Evolutionary conservation across 1,284 basidiomycete genomes (phyloP).

Genomic region (Hymenochaete sp.): DNA sequence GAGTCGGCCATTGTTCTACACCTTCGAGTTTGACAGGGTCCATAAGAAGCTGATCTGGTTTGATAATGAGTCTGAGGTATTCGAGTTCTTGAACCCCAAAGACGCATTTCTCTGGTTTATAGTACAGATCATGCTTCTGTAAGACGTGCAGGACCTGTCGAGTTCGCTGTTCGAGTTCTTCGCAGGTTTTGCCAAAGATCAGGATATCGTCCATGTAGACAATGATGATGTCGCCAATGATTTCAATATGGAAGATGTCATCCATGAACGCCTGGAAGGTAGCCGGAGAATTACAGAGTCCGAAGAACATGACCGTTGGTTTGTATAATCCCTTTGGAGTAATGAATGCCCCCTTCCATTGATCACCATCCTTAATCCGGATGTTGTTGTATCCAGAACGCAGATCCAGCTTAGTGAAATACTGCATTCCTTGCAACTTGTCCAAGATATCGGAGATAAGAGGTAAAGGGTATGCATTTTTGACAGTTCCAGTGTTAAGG

Average conservation of each 20-base stretch:
- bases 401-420: slow-evolving; percentile 30
- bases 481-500: slow-evolving; percentile 33
- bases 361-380: slow-evolving; percentile 16
- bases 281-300: slow-evolving; percentile 33
- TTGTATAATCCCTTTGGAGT: slow-evolving; percentile 28
- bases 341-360: slow-evolving; percentile 22
- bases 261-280: slow-evolving; percentile 25
- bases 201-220: slow-evolving; percentile 20
- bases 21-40: slow-evolving; percentile 20
- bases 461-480: slow-evolving; percentile 31
- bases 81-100: slow-evolving; percentile 21
- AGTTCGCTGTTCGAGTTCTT: slow-evolving; percentile 20
- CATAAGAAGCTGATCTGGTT: slow-evolving; percentile 17
- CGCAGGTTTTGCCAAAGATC: slow-evolving; percentile 3
- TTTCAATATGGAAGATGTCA: slow-evolving; percentile 14
- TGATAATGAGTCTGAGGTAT: slow-evolving; percentile 15
- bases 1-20: slow-evolving; percentile 21
- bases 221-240: slow-evolving; percentile 2
- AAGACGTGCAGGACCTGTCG: slow-evolving; percentile 24
- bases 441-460: slow-evolving; percentile 17
- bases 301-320: slow-evolving; percentile 29
- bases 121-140: slow-evolving; percentile 17
- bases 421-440: slow-evolving; percentile 1
- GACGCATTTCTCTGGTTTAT: slow-evolving; percentile 26
- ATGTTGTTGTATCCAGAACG: slow-evolving; percentile 23